These are phyloP conservation scores for Tinospora cordifolia DNA, from an alignment of 164 flowering plant genomes.

Conservation along the genomic window DNA sequence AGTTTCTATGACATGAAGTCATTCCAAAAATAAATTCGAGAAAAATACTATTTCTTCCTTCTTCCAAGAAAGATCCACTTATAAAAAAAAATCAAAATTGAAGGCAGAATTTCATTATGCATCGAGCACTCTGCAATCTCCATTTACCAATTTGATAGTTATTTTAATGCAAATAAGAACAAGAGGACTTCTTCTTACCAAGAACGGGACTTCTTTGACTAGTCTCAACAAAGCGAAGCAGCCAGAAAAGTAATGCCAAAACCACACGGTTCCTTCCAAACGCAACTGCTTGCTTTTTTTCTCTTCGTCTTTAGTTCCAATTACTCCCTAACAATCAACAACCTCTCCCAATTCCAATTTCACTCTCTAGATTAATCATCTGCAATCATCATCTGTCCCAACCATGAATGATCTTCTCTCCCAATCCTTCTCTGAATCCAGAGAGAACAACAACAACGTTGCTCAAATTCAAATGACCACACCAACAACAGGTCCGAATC, in stretches of 20 bases:
- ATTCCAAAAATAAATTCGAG: no score
- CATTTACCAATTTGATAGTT: no score
- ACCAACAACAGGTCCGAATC: slow-evolving; percentile 36
- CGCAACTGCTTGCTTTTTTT: background rate
- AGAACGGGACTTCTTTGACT: background rate
- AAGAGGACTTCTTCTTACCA: no score
- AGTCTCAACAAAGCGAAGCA: background rate
- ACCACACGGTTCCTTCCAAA: slow-evolving; percentile 3
- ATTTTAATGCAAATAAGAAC: no score
- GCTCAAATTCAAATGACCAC: slow-evolving; percentile 14
- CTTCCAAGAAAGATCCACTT: no score
- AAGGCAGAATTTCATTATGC: no score
- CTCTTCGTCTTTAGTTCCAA: background rate
- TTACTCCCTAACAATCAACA: no score
- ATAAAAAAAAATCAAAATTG: no score
- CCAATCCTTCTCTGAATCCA: slow-evolving; percentile 54
- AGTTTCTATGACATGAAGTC: no score
- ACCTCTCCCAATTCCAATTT: background rate
- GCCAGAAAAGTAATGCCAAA: slow-evolving; percentile 4
- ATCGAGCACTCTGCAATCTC: no score
- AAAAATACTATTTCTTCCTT: no score
- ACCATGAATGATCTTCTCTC: slow-evolving; percentile 77
- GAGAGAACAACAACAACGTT: slow-evolving; percentile 20
- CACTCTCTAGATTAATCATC: background rate
- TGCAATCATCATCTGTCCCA: background rate